Conservation (phyloP, 164 flowering plant species). For the Pachysandra terminalis region DNA sequence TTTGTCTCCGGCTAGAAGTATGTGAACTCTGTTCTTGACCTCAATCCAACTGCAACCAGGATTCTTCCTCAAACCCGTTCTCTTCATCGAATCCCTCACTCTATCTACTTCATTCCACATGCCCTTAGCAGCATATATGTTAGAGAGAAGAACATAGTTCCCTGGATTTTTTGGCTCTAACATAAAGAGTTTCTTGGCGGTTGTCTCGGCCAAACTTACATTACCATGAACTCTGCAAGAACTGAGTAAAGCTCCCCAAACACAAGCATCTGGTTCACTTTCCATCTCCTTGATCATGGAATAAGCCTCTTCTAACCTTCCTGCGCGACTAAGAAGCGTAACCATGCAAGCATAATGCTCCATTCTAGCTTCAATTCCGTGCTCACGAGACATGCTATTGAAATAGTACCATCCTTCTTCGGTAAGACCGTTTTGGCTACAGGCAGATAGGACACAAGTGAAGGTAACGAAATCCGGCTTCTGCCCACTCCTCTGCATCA, state of each 20-base stretch:
- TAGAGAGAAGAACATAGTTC: constrained; percentile 68
- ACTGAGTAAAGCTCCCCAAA: constrained; percentile 86
- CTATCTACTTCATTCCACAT: constrained; percentile 58
- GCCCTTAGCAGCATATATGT: constrained; percentile 69
- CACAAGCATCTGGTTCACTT: constrained; percentile 68
- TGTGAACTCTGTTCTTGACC: constrained; percentile 58
- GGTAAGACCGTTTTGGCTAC: constrained; percentile 54
- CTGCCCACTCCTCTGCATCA: constrained; percentile 47
- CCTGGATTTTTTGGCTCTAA: constrained; percentile 79
- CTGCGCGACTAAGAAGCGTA: constrained; percentile 67
- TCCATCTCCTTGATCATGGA: constrained; percentile 58
- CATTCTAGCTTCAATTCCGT: constrained; percentile 49
- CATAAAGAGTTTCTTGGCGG: constrained; percentile 56
- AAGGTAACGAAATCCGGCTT: constrained; percentile 62
- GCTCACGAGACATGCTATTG: constrained; percentile 48
- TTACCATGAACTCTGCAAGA: constrained; percentile 64
- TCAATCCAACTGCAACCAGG: constrained; percentile 90
- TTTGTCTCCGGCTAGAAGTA: constrained; percentile 62
- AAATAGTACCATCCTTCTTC: constrained; percentile 60
- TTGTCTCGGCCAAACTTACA: constrained; percentile 53
- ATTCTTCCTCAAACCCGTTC: constrained; percentile 53
- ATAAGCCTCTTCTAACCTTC: constrained; percentile 68
- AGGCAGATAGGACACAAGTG: constrained; percentile 64
- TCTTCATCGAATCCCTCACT: constrained; percentile 55
- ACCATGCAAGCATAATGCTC: constrained; percentile 85